Evolutionary conservation across 148 eudicot species (phyloP).

Genomic region (Amaranthus hypochondriacus): DNA sequence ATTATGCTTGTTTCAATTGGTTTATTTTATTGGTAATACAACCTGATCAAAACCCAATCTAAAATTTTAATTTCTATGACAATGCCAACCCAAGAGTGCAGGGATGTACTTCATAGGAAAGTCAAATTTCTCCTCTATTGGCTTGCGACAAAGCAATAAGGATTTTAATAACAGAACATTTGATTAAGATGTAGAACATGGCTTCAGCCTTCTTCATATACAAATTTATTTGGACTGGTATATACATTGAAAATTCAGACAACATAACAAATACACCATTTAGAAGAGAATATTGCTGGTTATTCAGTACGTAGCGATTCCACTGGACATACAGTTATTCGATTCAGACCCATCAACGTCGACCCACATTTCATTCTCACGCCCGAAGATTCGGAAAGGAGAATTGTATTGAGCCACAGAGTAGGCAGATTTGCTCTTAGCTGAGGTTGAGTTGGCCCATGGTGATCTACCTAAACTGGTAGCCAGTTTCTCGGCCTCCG

Average conservation of each 20-base stretch:
- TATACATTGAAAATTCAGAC: not conserved
- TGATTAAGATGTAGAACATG: constrained; percentile 5
- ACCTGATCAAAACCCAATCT: too few species aligned
- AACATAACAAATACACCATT: constrained; percentile 1
- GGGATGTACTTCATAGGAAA: too few species aligned
- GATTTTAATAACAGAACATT: not conserved
- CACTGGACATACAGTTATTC: constrained; percentile 39
- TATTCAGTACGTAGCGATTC: constrained; percentile 35
- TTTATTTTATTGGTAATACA: constrained; percentile 5
- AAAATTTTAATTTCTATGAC: too few species aligned
- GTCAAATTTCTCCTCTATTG: too few species aligned
- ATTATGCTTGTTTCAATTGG: constrained; percentile 28
- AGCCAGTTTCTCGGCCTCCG: constrained; percentile 62
- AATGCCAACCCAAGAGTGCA: too few species aligned
- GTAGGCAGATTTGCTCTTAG: constrained; percentile 51
- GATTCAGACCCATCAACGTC: constrained; percentile 43
- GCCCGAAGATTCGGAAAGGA: constrained; percentile 50
- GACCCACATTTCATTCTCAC: constrained; percentile 80
- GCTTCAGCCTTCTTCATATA: constrained; percentile 8
- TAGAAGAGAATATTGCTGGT: not conserved
- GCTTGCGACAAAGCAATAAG: too few species aligned
- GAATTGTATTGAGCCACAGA: constrained; percentile 78
- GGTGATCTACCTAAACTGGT: constrained; percentile 63
- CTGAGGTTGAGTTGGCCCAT: constrained; percentile 60
- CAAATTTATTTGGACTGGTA: not conserved